Percentiles rank a stretch among this genome's conserved stretches.
These are phyloP conservation scores for Pseudonitzschia pungens DNA, from an alignment of 108 stramenopile species.

Conservation along the genomic window DNA sequence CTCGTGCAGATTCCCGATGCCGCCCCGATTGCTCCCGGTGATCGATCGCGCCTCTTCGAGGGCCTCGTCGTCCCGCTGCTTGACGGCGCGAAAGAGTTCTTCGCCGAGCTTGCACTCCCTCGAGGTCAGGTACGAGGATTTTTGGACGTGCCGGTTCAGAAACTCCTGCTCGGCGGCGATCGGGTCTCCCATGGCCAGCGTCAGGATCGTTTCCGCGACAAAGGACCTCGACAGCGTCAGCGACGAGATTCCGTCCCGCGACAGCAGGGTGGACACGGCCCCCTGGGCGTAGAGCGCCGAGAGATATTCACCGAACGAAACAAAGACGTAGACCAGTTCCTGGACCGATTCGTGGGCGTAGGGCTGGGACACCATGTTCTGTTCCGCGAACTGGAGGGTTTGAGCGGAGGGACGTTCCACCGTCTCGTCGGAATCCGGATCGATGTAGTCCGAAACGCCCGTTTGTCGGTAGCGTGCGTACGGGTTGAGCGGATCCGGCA, in stretches of 20 bases:
- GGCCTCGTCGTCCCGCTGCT: conserved; percentile 63
- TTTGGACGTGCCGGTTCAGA: conserved; percentile 81
- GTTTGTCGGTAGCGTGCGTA: conserved; percentile 76
- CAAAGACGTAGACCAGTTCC: conserved; percentile 47
- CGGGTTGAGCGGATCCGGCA: conserved; percentile 78
- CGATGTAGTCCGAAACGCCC: conserved; percentile 59
- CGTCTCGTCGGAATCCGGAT: conserved; percentile 43
- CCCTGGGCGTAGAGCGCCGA: conserved; percentile 83
- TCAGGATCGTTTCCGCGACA: conserved; percentile 66
- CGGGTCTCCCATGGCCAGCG: conserved; percentile 80
- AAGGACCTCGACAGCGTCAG: conserved; percentile 67
- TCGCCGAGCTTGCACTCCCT: conserved; percentile 88
- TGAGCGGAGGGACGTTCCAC: conserved; percentile 25
- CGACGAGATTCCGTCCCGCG: conserved; percentile 67
- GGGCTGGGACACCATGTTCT: conserved; percentile 58
- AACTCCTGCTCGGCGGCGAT: conserved; percentile 80
- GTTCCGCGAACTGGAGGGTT: conserved; percentile 51
- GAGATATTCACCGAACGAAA: conserved; percentile 58
- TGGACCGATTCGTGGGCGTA: conserved; percentile 80
- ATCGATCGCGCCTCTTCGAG: conserved; percentile 68
- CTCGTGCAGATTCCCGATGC: conserved; percentile 67
- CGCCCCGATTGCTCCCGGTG: conserved; percentile 59
- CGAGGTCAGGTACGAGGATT: conserved; percentile 66
- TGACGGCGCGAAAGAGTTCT: conserved; percentile 82
- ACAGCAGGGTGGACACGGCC: conserved; percentile 64